Evolutionary conservation across 2,329 filamentous ascomycete genomes (phyloP).

Genomic region (Colletotrichum sp.): DNA sequence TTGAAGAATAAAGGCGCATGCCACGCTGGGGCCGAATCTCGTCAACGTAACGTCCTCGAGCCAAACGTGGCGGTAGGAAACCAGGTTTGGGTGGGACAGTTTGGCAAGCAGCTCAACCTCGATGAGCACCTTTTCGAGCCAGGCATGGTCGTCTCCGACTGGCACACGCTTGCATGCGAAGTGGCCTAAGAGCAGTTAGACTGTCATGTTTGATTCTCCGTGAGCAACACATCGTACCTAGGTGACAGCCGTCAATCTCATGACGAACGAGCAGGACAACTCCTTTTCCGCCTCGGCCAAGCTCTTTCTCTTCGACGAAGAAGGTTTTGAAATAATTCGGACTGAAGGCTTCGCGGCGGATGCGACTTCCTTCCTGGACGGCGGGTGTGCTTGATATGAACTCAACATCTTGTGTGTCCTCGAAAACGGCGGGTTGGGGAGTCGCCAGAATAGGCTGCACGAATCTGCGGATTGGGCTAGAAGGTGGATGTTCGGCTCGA

Average conservation of each 20-base stretch:
- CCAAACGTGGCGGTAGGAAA: slow-evolving; percentile 98
- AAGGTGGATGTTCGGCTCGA: slow-evolving; percentile 47
- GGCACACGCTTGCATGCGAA: slow-evolving; percentile 98
- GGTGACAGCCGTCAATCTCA: slow-evolving; percentile 83
- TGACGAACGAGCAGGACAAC: slow-evolving; percentile 95
- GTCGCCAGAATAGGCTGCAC: slow-evolving; percentile 48
- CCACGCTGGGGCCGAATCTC: slow-evolving; percentile 87
- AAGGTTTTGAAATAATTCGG: slow-evolving; percentile 92
- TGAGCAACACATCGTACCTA: slow-evolving; percentile 50
- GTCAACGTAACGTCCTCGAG: slow-evolving; percentile 86
- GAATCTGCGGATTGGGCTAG: slow-evolving; percentile 60
- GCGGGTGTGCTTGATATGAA: slow-evolving; percentile 60
- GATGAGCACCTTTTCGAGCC: slow-evolving; percentile 91
- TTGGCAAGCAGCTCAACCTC: slow-evolving; percentile 94
- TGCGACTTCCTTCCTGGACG: slow-evolving; percentile 67
- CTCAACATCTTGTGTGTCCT: slow-evolving; percentile 43
- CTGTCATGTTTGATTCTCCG: background rate
- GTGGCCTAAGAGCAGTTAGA: slow-evolving; percentile 51
- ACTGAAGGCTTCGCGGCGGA: slow-evolving; percentile 86
- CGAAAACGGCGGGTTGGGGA: slow-evolving; percentile 23
- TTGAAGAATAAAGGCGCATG: slow-evolving; percentile 95
- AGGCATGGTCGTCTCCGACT: slow-evolving; percentile 91
- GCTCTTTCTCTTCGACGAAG: slow-evolving; percentile 85
- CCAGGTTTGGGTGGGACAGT: slow-evolving; percentile 91
- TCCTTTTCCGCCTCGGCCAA: slow-evolving; percentile 91